phyloP scores from a whole-genome alignment of 164 flowering plant genomes.

The Dillenia turbinata region DNA sequence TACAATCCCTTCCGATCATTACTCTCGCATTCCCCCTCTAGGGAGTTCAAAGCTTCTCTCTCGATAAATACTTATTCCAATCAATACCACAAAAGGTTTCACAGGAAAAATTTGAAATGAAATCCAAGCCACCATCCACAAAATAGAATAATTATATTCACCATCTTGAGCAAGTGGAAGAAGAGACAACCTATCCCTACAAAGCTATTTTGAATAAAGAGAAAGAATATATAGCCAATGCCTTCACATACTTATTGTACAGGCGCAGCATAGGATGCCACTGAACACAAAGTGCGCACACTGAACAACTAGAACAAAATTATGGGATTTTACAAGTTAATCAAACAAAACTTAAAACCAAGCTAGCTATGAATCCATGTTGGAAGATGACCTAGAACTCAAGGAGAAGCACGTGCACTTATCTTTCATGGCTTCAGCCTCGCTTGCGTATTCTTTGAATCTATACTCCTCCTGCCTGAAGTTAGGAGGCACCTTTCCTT shows the following conservation, averaged over 20 bases:
- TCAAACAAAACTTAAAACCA: constrained; percentile 6
- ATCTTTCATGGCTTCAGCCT: constrained; percentile 79
- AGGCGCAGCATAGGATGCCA: constrained; percentile 22
- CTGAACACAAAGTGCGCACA: constrained; percentile 31
- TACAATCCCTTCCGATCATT: no score
- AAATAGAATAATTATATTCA: constrained; percentile 6
- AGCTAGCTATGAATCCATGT: constrained; percentile 31
- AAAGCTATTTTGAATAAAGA: constrained; percentile 1
- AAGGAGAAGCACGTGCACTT: constrained; percentile 70
- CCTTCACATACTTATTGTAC: constrained; percentile 26
- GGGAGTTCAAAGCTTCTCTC: no score
- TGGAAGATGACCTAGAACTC: constrained; percentile 38
- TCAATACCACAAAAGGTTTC: not conserved
- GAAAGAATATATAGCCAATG: constrained; percentile 15
- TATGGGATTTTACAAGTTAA: constrained; percentile 26
- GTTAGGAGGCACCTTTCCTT: constrained; percentile 88
- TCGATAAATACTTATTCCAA: not conserved
- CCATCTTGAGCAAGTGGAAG: no score
- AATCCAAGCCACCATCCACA: not conserved
- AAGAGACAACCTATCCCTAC: no score
- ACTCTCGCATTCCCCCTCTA: no score
- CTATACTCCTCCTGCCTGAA: constrained; percentile 74
- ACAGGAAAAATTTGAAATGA: not conserved
- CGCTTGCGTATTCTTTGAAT: constrained; percentile 82
- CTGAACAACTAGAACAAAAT: constrained; percentile 24